Conservation (phyloP, 352 stramenopile species). For the Phytophthora sp. region DNA sequence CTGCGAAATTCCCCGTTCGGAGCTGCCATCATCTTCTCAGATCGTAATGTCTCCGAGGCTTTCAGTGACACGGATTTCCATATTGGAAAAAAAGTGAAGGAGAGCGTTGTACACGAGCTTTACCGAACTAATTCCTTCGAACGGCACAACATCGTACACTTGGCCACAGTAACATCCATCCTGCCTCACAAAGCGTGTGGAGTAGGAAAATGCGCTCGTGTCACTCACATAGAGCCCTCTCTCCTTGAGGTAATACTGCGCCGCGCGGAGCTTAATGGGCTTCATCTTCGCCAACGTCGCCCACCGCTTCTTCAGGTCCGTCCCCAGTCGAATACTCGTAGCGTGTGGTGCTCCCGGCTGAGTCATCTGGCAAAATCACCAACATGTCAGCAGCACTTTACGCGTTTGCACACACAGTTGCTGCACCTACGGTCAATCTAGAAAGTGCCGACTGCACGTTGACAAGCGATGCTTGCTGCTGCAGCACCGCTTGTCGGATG, state of each 20-base stretch:
- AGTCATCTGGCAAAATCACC: conserved; percentile 14
- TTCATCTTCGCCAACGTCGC: conserved; percentile 29
- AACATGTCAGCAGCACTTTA: neutral
- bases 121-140: conserved; percentile 40
- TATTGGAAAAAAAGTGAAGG: conserved; percentile 39
- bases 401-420: neutral
- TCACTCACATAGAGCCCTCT: conserved; percentile 24
- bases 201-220: conserved; percentile 24
- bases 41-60: conserved; percentile 50
- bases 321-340: conserved; percentile 27
- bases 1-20: conserved; percentile 41
- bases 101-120: conserved; percentile 49
- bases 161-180: conserved; percentile 39
- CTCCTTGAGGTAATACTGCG: conserved; percentile 29
- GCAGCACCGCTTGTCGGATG: conserved; percentile 30
- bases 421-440: conserved; percentile 21
- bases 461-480: conserved; percentile 36
- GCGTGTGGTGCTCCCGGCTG: conserved; percentile 25
- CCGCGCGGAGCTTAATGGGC: conserved; percentile 18
- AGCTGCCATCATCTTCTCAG: conserved; percentile 56
- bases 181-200: conserved; percentile 34
- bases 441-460: conserved; percentile 44
- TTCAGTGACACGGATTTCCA: conserved; percentile 63
- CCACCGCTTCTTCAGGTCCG: conserved; percentile 21
- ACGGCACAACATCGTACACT: conserved; percentile 46